These are phyloP conservation scores for Lophiotrema nucula DNA, from an alignment of 495 filamentous ascomycete genomes.

Conservation along the genomic window DNA sequence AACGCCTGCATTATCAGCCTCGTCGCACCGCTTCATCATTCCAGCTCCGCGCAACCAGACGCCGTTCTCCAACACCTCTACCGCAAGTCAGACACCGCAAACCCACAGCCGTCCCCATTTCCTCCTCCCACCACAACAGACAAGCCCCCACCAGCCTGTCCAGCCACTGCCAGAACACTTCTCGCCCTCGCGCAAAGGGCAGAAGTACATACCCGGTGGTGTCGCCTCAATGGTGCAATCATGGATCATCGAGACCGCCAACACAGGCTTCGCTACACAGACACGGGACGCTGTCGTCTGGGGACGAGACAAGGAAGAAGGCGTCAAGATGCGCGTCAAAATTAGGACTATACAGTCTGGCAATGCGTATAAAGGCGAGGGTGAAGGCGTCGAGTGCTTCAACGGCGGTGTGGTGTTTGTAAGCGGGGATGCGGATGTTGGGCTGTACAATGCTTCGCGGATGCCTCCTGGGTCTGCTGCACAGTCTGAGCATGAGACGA, in stretches of 20 bases:
- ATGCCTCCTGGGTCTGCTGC: slow-evolving; percentile 1
- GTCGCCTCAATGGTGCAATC: slow-evolving; percentile 39
- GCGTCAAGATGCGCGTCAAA: slow-evolving; percentile 4
- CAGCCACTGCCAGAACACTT: slow-evolving; percentile 40
- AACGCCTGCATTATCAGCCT: background rate
- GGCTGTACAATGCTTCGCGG: slow-evolving; percentile 12
- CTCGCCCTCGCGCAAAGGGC: slow-evolving; percentile 42
- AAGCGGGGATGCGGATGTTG: slow-evolving; percentile 1
- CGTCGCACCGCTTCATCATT: slow-evolving; percentile 17
- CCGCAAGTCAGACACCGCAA: background rate
- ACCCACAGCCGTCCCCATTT: slow-evolving; percentile 12
- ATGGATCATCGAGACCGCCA: slow-evolving; percentile 43
- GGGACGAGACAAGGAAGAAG: slow-evolving; percentile 23
- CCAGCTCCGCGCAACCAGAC: slow-evolving; percentile 1
- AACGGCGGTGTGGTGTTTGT: slow-evolving; percentile 24
- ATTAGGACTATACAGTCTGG: background rate
- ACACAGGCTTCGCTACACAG: slow-evolving; percentile 21
- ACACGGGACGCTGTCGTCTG: slow-evolving; percentile 9
- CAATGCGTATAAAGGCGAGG: background rate
- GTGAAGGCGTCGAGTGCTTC: slow-evolving; percentile 10
- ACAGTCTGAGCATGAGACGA: slow-evolving; percentile 3
- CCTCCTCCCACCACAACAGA: slow-evolving; percentile 22
- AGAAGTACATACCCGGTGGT: slow-evolving; percentile 43
- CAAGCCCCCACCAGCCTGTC: background rate
- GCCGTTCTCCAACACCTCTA: slow-evolving; percentile 5